Percentiles rank a stretch among this genome's conserved stretches.
phyloP scores from a whole-genome alignment of 108 stramenopile species.

The Cyclotella sp. region DNA sequence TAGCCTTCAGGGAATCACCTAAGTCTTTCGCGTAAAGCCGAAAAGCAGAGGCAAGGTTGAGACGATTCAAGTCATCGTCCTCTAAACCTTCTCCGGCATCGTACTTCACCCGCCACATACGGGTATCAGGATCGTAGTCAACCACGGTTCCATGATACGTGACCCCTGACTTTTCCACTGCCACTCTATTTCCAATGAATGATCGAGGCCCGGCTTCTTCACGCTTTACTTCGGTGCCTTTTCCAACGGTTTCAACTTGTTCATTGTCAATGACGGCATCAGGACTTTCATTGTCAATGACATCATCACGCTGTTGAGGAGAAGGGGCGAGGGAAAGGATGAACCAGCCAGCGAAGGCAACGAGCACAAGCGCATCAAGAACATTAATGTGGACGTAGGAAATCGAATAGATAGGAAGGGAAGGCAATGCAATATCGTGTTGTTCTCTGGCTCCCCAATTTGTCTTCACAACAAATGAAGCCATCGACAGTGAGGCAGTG shows the following conservation, averaged over 20 bases:
- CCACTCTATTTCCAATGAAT: conserved; percentile 20
- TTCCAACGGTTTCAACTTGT: not conserved
- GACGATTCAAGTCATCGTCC: conserved; percentile 46
- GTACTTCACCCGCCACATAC: conserved; percentile 45
- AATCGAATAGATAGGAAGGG: conserved; percentile 23
- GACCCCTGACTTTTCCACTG: conserved; percentile 16
- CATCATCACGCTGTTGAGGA: not conserved
- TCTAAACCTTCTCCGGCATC: conserved; percentile 33
- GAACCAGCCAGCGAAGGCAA: conserved; percentile 18
- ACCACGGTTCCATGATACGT: conserved; percentile 19
- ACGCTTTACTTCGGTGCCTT: not conserved
- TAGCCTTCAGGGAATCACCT: conserved; percentile 26
- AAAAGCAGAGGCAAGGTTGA: conserved; percentile 32
- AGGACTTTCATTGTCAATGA: not conserved
- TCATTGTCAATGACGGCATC: not conserved
- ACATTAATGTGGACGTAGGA: conserved; percentile 1
- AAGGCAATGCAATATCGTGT: conserved; percentile 1
- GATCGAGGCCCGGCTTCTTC: conserved; percentile 17
- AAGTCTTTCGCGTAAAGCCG: conserved; percentile 22
- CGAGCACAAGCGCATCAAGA: conserved; percentile 17
- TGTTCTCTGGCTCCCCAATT: not conserved
- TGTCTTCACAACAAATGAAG: conserved; percentile 6
- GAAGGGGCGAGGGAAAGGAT: not conserved
- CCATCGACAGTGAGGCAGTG: conserved; percentile 17
- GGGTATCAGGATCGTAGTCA: conserved; percentile 2